phyloP scores from a whole-genome alignment of 2,329 filamentous ascomycete species.

The Teratosphaeria epicoccoides region DNA sequence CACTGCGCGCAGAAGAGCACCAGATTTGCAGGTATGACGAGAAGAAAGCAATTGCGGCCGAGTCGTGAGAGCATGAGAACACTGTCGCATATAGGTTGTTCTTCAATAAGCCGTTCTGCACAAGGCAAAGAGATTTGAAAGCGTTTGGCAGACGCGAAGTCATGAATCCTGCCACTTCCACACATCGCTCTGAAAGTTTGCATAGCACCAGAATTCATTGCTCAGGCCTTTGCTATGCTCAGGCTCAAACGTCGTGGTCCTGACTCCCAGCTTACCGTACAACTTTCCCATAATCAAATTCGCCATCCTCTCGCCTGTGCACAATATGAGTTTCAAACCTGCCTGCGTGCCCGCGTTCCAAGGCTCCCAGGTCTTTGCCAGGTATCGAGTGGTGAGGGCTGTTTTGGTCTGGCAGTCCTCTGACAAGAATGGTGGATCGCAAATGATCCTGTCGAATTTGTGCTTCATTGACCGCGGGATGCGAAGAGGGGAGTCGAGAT shows the following conservation, averaged over 20 bases:
- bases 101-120: too few species aligned
- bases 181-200: slow-evolving; percentile 57
- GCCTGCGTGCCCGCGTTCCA: neutral
- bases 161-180: slow-evolving; percentile 14
- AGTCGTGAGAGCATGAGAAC: neutral
- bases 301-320: slow-evolving; percentile 66
- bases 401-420: slow-evolving; percentile 74
- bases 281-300: slow-evolving; percentile 51
- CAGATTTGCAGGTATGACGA: neutral
- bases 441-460: slow-evolving; percentile 57
- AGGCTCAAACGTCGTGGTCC: slow-evolving; percentile 57
- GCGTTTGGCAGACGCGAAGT: neutral
- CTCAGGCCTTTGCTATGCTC: slow-evolving; percentile 61
- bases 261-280: slow-evolving; percentile 53
- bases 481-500: slow-evolving; percentile 58
- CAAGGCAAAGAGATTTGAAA: neutral
- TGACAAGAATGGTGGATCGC: slow-evolving; percentile 70
- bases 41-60: neutral
- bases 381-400: slow-evolving; percentile 65
- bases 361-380: slow-evolving; percentile 44
- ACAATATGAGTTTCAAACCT: slow-evolving; percentile 46
- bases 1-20: neutral
- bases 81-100: too few species aligned
- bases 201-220: slow-evolving; percentile 73
- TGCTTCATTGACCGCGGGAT: slow-evolving; percentile 51